A percentile compares a stretch with the other conserved stretches of the same genome.
Conservation (phyloP, 2,329 filamentous ascomycete species). For the Colletotrichum somersetense region DNA sequence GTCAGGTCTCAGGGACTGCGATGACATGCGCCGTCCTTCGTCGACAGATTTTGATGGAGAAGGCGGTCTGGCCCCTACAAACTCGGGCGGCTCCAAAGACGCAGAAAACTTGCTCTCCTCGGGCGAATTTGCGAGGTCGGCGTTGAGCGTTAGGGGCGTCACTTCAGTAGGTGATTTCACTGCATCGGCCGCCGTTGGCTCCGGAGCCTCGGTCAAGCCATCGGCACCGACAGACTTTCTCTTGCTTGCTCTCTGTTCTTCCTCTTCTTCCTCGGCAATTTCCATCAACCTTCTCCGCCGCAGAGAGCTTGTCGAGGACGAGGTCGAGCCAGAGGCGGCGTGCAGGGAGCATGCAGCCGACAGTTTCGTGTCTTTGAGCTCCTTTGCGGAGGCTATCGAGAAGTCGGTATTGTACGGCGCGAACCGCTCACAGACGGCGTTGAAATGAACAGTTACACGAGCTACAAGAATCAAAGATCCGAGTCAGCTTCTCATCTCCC, state of each 20-base stretch:
- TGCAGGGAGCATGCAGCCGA: slow-evolving; percentile 91
- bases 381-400: slow-evolving; percentile 78
- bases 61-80: slow-evolving; percentile 61
- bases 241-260: slow-evolving; percentile 72
- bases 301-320: slow-evolving; percentile 85
- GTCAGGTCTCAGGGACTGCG: slow-evolving; percentile 66
- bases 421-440: slow-evolving; percentile 77
- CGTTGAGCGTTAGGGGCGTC: slow-evolving; percentile 63
- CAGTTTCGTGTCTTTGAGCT: slow-evolving; percentile 88
- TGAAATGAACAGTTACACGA: slow-evolving; percentile 82
- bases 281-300: slow-evolving; percentile 84
- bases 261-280: slow-evolving; percentile 93
- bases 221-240: slow-evolving; percentile 68
- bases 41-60: slow-evolving; percentile 62
- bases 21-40: slow-evolving; percentile 61
- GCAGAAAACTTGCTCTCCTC: slow-evolving; percentile 64
- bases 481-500: slow-evolving; percentile 37
- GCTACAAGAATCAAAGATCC: slow-evolving; percentile 63
- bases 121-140: slow-evolving; percentile 63
- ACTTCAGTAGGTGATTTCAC: slow-evolving; percentile 49
- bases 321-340: slow-evolving; percentile 86
- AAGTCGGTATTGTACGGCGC: slow-evolving; percentile 89
- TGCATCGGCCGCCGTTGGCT: slow-evolving; percentile 46
- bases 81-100: slow-evolving; percentile 64
- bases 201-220: slow-evolving; percentile 46